These are phyloP conservation scores for Xylariaceae sp. DNA, from an alignment of 2,329 filamentous ascomycete species.

Conservation along the genomic window DNA sequence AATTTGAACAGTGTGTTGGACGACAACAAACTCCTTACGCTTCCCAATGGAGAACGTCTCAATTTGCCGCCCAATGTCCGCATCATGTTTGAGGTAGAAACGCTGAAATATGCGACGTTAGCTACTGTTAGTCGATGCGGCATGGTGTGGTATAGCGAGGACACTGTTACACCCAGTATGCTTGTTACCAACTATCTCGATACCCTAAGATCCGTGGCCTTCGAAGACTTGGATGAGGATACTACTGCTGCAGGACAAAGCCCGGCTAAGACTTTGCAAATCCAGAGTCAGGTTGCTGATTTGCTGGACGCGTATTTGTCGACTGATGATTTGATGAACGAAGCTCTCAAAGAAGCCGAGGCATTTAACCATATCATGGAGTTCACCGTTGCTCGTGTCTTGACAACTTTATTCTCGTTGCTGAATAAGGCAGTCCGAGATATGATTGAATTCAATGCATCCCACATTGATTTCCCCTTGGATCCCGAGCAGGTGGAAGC, in stretches of 20 bases:
- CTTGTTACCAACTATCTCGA: slow-evolving; percentile 90
- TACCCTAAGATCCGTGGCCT: slow-evolving; percentile 73
- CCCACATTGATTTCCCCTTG: slow-evolving; percentile 90
- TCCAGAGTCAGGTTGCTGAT: slow-evolving; percentile 75
- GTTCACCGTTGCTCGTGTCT: slow-evolving; percentile 83
- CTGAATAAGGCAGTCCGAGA: slow-evolving; percentile 91
- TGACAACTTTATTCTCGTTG: slow-evolving; percentile 91
- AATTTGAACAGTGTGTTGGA: slow-evolving; percentile 99
- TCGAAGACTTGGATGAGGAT: slow-evolving; percentile 95
- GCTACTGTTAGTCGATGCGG: slow-evolving; percentile 99
- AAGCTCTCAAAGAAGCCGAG: slow-evolving; percentile 70
- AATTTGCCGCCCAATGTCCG: slow-evolving; percentile 91
- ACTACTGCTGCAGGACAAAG: slow-evolving; percentile 70
- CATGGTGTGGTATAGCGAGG: slow-evolving; percentile 99
- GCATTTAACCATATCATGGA: slow-evolving; percentile 96
- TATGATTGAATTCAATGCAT: slow-evolving; percentile 90
- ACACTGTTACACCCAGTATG: slow-evolving; percentile 89
- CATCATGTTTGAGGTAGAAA: slow-evolving; percentile 99
- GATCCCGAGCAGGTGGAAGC: slow-evolving; percentile 85
- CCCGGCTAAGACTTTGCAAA: slow-evolving; percentile 71
- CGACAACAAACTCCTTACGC: slow-evolving; percentile 94
- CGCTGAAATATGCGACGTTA: slow-evolving; percentile 91
- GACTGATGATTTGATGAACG: slow-evolving; percentile 74
- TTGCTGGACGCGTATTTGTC: slow-evolving; percentile 72
- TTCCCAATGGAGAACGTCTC: slow-evolving; percentile 96